Percentiles rank a stretch among this genome's conserved stretches.
Evolutionary conservation across 805 yeast species (phyloP).

Genomic region (Nakazawaea ishiwadae): DNA sequence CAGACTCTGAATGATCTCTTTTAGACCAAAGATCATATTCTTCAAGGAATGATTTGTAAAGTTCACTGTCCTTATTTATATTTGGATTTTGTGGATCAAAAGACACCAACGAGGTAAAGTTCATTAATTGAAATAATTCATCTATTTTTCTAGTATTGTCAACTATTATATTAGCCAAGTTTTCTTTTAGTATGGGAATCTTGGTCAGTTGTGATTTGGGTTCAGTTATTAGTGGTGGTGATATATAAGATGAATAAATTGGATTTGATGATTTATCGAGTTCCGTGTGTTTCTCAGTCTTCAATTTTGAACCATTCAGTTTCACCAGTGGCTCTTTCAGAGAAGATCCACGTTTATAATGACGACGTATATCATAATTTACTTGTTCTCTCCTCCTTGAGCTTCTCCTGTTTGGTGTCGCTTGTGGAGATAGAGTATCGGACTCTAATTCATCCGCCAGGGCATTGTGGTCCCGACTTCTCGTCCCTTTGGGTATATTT

Average conservation of each 20-base stretch:
- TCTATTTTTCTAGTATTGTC: slow-evolving; percentile 46
- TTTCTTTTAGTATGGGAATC: slow-evolving; percentile 18
- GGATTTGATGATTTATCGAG: neutral
- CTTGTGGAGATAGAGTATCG: neutral
- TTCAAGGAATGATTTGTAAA: slow-evolving; percentile 26
- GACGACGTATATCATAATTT: slow-evolving; percentile 5
- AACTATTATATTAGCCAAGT: slow-evolving; percentile 38
- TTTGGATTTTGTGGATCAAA: slow-evolving; percentile 47
- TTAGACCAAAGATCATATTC: slow-evolving; percentile 36
- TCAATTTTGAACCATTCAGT: no score
- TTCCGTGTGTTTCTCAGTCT: neutral
- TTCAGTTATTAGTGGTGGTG: slow-evolving; percentile 2
- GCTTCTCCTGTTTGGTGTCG: slow-evolving; percentile 3
- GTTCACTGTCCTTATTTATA: slow-evolving; percentile 30
- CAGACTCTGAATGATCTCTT: slow-evolving; percentile 16
- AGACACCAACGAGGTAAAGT: slow-evolving; percentile 55
- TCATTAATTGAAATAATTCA: slow-evolving; percentile 60
- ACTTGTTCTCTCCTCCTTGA: slow-evolving; percentile 4
- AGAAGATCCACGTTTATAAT: slow-evolving; percentile 2
- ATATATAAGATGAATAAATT: neutral
- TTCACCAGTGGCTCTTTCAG: neutral
- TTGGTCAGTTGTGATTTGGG: neutral
- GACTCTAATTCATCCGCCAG: neutral
- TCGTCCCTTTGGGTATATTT: slow-evolving; percentile 1
- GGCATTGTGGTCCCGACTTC: neutral